phyloP scores from a whole-genome alignment of 371 early-diverging fungal genomes.

The Mortierella sp. region DNA sequence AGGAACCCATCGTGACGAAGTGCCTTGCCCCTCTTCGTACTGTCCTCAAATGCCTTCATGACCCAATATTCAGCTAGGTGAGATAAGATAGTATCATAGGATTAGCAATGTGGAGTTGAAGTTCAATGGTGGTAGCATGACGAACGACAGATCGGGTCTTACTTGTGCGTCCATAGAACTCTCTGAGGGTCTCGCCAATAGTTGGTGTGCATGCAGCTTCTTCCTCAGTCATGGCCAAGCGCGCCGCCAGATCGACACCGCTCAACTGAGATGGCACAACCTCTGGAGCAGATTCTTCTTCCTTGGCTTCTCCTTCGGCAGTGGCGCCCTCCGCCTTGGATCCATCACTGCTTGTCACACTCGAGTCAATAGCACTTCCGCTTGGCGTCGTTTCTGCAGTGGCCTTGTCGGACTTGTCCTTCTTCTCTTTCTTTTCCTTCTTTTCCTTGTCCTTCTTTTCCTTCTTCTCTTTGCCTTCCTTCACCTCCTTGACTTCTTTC shows the following conservation, averaged over 20 bases:
- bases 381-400: slow-evolving; percentile 31
- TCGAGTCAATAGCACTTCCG: slow-evolving; percentile 30
- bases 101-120: not conserved
- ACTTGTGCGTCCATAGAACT: slow-evolving; percentile 60
- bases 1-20: slow-evolving; percentile 56
- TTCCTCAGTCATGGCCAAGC: slow-evolving; percentile 55
- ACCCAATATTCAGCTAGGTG: slow-evolving; percentile 55
- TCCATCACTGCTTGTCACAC: slow-evolving; percentile 2
- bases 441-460: slow-evolving; percentile 17
- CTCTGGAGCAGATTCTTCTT: slow-evolving; percentile 11
- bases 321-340: slow-evolving; percentile 9
- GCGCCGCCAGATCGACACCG: slow-evolving; percentile 49
- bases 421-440: slow-evolving; percentile 48
- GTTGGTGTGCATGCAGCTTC: slow-evolving; percentile 56
- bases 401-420: slow-evolving; percentile 52
- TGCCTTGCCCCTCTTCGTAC: slow-evolving; percentile 55
- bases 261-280: slow-evolving; percentile 50
- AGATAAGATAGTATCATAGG: not conserved
- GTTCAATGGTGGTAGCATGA: no score
- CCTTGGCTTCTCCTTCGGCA: slow-evolving; percentile 6
- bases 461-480: slow-evolving; percentile 22
- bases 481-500: slow-evolving; percentile 28
- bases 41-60: slow-evolving; percentile 54
- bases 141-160: slow-evolving; percentile 24
- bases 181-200: slow-evolving; percentile 56